Base-by-base conservation (phyloP, 176 grass and related monocot genomes). In the Rhipidocladum racemiflorum region DNA sequence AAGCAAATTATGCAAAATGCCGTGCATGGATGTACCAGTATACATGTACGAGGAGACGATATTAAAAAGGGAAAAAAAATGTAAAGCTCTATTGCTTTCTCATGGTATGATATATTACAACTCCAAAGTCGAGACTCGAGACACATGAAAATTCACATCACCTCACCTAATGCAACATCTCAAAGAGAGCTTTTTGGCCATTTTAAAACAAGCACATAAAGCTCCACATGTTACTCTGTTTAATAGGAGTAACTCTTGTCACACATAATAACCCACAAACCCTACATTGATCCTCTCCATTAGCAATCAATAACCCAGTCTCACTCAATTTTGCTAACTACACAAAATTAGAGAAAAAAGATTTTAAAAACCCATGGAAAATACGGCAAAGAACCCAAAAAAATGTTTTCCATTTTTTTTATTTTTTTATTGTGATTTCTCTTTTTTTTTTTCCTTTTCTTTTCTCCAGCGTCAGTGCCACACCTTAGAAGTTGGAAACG, bases 121-220 rank as follows among this genome's bases (percentile, higher is more conserved):
- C 39, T 53, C 17, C 79, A 70, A 76, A 76, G 61, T 36, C 18
- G 35, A 30, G 35, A 30, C 30, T 30, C 1, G 30, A 82, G 55
- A 29, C 25, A 72, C 29, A 82, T 50, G 53, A 48, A 48, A 77
- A 73, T 78, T 73, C 60, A 61, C 39, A 86, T 78, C 42, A 53
- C 10, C 55, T 78, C 72, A 66, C 65, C 66, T 36, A 81, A 89
- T 85, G 81, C 81, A 80, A 42, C 49, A 84, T 72, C 24, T 18
- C 29, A 78, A 78, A 30, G 14, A 76, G 57, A 79, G 79, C 59
- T 67, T 90, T 76, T 72, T 86, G 60, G 67, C 84, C 74, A 90
- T 86, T 78, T 83, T 83, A 83, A 90, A 86, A 90, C 75, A 86
- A 79, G 61, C 84, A 27, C 50, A 90, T 34, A 60, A 86, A 60